These are phyloP conservation scores for Sarcodon sp. DNA, from an alignment of 768 basidiomycete genomes.

Conservation along the genomic window DNA sequence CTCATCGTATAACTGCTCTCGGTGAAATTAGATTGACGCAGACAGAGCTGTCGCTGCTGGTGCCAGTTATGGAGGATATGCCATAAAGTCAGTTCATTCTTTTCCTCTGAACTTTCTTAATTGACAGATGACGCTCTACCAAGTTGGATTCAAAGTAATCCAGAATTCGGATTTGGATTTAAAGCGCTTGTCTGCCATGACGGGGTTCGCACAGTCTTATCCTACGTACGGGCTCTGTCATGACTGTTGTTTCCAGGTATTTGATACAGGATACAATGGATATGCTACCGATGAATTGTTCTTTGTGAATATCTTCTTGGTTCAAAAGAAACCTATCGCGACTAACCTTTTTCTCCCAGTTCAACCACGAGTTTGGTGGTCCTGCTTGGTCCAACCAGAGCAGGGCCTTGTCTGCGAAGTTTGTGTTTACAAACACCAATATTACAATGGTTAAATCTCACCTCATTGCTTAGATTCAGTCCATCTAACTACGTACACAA, in stretches of 20 bases:
- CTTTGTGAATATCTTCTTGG: conserved; percentile 44
- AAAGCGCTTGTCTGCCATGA: conserved; percentile 91
- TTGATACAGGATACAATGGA: conserved; percentile 69
- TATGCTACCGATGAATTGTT: conserved; percentile 86
- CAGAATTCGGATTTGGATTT: conserved; percentile 78
- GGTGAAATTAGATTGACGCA: conserved; percentile 41
- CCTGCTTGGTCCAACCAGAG: conserved; percentile 60
- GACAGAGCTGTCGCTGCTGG: conserved; percentile 66
- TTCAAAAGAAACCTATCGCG: not conserved
- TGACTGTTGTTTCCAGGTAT: conserved; percentile 30
- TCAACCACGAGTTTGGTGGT: conserved; percentile 82
- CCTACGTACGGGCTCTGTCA: not conserved
- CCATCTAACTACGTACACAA: conserved; percentile 73
- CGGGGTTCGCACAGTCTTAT: conserved; percentile 38
- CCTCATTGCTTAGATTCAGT: conserved; percentile 36
- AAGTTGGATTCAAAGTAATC: conserved; percentile 94
- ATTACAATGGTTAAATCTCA: not conserved
- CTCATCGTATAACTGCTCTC: not conserved
- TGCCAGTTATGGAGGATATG: conserved; percentile 79
- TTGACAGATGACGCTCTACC: conserved; percentile 1
- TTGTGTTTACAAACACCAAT: conserved; percentile 7
- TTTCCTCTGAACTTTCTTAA: not conserved
- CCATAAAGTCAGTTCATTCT: conserved; percentile 50
- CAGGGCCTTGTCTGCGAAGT: conserved; percentile 45
- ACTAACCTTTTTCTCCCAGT: conserved; percentile 26